Base-by-base conservation (phyloP, 495 filamentous ascomycete species). In the Penicillium herquei region DNA sequence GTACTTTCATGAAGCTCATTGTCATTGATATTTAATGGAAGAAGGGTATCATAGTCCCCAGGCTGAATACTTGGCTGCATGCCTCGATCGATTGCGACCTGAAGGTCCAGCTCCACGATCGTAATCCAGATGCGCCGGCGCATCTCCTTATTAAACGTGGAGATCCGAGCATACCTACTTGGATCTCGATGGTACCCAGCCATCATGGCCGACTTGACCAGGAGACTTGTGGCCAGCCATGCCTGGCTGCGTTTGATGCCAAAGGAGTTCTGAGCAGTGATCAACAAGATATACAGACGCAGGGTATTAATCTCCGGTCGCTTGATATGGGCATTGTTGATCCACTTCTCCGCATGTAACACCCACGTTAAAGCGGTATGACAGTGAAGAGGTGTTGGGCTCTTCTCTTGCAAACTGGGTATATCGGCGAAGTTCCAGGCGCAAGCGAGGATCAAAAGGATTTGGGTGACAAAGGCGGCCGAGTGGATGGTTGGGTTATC, bases 111-210 rank as follows among this genome's bases (percentile, higher is more conserved):
- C 64, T 87, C 85, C 33, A 88, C 53, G 13, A 87, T 81, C 1
- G 83, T 85, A n/a, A 78, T 80, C 86, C 86, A 89, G 11, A 90
- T 71, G 17, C 87, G 75, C 42, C 86, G 70, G n/a, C 86, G 78
- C 75, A 88, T 81, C 67, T 90, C 87, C 44, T 81, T 77, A 12
- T 75, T 72, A 31, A 86, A 80, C 0, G 76, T 67, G 0, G 81
- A 77, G 39, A 88, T 82, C 18, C 70, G 70, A 6, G 74, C 63
- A 52, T 81, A 82, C 41, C 78, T 62, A 44, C 68, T 75, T 6
- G 82, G 75, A 51, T 84, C 80, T 16, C 82, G 74, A 52, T 84
- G 82, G 42, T 82, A 84, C 0, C 81, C 81, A 52, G 81, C 74
- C 52, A 77, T 65, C 80, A 82, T 79, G 6, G 82, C 78, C 18